Evolutionary conservation across 441 rosid genomes (phyloP).

Genomic region (Jatropha podagrica): DNA sequence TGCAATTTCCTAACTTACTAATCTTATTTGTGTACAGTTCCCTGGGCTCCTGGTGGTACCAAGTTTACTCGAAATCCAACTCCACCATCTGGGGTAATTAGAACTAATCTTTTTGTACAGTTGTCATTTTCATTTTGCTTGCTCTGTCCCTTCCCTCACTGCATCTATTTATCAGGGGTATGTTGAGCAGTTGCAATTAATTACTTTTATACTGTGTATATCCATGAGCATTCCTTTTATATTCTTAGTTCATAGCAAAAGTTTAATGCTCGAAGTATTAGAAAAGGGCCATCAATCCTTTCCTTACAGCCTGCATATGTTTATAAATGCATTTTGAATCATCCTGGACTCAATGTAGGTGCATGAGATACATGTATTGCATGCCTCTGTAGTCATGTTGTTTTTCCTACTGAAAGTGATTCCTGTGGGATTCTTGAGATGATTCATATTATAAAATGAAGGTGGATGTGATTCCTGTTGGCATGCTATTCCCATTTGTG

Average conservation of each 20-base stretch:
- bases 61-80: conserved; percentile 89
- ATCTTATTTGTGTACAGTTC: conserved; percentile 56
- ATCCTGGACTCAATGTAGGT: neutral
- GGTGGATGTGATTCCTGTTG: neutral
- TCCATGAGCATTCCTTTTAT: neutral
- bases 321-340: neutral
- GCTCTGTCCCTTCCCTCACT: neutral
- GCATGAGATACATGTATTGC: neutral
- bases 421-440: neutral
- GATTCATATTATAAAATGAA: neutral
- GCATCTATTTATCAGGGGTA: neutral
- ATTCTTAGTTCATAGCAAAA: neutral
- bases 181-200: neutral
- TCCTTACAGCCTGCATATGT: neutral
- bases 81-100: conserved; percentile 83
- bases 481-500: neutral
- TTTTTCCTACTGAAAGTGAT: neutral
- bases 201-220: neutral
- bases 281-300: neutral
- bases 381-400: neutral
- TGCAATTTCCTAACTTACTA: conserved; percentile 16
- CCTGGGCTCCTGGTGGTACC: conserved; percentile 99
- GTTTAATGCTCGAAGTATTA: neutral
- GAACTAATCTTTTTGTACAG: conserved; percentile 8
- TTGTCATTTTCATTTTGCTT: neutral